phyloP scores from a whole-genome alignment of 179 eudicot species.

The Heliamphora pulchella region DNA sequence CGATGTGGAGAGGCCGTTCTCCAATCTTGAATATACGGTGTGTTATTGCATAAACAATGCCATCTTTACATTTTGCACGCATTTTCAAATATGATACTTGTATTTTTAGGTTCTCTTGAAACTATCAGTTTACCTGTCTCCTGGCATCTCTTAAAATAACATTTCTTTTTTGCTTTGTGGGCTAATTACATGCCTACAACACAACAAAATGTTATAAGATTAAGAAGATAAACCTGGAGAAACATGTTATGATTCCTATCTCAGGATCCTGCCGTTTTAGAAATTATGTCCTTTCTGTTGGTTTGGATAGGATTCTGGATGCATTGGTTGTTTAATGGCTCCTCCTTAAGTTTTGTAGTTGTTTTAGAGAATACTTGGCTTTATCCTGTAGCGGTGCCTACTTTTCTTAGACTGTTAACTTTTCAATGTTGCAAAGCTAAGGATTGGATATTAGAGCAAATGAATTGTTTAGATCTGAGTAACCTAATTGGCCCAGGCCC shows the following conservation, averaged over 20 bases:
- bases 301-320: neutral
- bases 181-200: neutral
- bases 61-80: neutral
- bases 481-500: too few species aligned
- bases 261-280: neutral
- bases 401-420: neutral
- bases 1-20: constrained; percentile 92
- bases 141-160: neutral
- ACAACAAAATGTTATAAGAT: neutral
- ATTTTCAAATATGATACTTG: neutral
- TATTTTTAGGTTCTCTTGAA: neutral
- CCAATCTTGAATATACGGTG: constrained; percentile 98
- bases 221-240: neutral
- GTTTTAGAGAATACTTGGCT: neutral
- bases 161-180: neutral
- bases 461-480: neutral
- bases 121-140: neutral
- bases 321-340: neutral
- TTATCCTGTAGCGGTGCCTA: neutral
- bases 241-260: neutral
- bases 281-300: neutral
- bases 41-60: constrained; percentile 18
- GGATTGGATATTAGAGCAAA: neutral
- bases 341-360: neutral
- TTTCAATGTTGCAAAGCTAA: neutral